Percentiles rank a stretch among this genome's conserved stretches.
Evolutionary conservation across 306 rosid genomes (phyloP).

Genomic region (Acacia confusa): DNA sequence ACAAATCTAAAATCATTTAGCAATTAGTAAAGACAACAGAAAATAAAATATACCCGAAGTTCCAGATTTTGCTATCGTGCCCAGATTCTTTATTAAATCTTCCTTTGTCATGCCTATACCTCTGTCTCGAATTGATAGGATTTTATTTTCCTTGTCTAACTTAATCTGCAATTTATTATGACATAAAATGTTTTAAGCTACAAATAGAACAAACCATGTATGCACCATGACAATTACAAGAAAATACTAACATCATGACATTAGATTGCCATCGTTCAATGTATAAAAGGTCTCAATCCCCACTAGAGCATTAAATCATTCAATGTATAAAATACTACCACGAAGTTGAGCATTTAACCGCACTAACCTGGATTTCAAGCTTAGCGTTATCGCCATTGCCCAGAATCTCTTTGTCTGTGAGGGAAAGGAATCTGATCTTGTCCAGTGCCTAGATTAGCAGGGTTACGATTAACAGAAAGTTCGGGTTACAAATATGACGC

Average conservation of each 20-base stretch:
- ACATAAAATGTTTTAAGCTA: conserved; percentile 2
- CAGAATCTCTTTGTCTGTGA: conserved; percentile 87
- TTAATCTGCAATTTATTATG: conserved; percentile 62
- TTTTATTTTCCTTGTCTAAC: conserved; percentile 86
- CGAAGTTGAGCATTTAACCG: background rate
- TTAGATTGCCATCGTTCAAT: background rate
- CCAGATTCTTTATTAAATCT: conserved; percentile 95
- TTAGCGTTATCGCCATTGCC: conserved; percentile 94
- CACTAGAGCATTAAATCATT: background rate
- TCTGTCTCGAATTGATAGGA: conserved; percentile 81
- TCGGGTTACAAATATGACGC: background rate
- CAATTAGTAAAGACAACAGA: background rate
- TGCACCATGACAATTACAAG: background rate
- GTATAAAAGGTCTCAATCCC: background rate
- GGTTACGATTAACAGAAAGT: conserved; percentile 5
- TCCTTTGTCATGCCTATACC: conserved; percentile 99
- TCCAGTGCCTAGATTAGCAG: conserved; percentile 68
- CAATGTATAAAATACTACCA: background rate
- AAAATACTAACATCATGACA: background rate
- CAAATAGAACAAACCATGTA: background rate
- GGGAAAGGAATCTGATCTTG: conserved; percentile 95
- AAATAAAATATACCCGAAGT: conserved; percentile 71
- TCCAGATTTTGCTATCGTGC: conserved; percentile 98
- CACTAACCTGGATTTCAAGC: conserved; percentile 86
- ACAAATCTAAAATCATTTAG: background rate